These are phyloP conservation scores for Saturnispora gosingensis DNA, from an alignment of 805 yeast species.

Conservation along the genomic window DNA sequence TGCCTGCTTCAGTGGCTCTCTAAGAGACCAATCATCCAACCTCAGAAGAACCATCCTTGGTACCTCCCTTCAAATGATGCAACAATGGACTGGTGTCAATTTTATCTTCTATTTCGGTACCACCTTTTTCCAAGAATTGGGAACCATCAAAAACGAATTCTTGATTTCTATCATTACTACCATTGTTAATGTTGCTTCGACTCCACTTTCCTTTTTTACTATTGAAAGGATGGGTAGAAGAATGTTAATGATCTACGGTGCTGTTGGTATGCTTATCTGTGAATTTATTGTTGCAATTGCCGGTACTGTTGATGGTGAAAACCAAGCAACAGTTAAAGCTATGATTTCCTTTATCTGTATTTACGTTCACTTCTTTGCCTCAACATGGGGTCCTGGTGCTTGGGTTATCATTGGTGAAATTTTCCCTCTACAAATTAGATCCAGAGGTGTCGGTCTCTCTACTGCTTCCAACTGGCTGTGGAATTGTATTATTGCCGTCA, in stretches of 20 bases:
- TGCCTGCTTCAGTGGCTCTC: slow-evolving; percentile 36
- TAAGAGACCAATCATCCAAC: slow-evolving; percentile 30
- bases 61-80: slow-evolving; percentile 40
- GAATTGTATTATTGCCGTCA: slow-evolving; percentile 69
- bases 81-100: slow-evolving; percentile 73
- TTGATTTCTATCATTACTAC: slow-evolving; percentile 45
- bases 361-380: slow-evolving; percentile 69
- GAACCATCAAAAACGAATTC: slow-evolving; percentile 39
- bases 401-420: slow-evolving; percentile 60
- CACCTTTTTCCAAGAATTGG: slow-evolving; percentile 48
- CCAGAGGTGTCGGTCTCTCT: slow-evolving; percentile 60
- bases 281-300: slow-evolving; percentile 50
- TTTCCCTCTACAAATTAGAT: slow-evolving; percentile 67
- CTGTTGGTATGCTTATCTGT: slow-evolving; percentile 39
- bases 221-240: slow-evolving; percentile 57
- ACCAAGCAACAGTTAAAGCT: slow-evolving; percentile 24
- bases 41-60: slow-evolving; percentile 37
- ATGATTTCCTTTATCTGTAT: slow-evolving; percentile 39
- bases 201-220: slow-evolving; percentile 45
- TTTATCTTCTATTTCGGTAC: slow-evolving; percentile 71
- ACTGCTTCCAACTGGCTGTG: slow-evolving; percentile 76
- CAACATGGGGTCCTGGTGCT: slow-evolving; percentile 77
- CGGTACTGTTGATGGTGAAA: slow-evolving; percentile 25
- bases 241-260: slow-evolving; percentile 39
- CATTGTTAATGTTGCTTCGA: slow-evolving; percentile 41